Evolutionary conservation across 1,284 basidiomycete genomes (phyloP).

Genomic region (Cronartium quercuum): DNA sequence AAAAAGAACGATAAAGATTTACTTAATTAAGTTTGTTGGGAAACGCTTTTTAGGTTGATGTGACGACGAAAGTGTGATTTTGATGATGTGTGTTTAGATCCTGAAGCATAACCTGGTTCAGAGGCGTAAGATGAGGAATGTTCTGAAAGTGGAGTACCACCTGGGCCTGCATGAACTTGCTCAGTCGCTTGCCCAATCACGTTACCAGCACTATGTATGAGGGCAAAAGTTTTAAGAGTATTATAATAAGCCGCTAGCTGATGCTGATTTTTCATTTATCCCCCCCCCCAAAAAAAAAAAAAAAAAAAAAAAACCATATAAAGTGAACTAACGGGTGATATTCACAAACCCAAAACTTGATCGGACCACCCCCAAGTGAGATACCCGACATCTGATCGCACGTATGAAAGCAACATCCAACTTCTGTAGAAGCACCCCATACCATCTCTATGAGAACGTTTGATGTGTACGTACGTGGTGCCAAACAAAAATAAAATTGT

Average conservation of each 20-base stretch:
- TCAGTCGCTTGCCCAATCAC: conserved; percentile 16
- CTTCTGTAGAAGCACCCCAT: conserved; percentile 14
- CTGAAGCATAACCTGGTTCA: background rate
- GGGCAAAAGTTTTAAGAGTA: too few relatives aligned
- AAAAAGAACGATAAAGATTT: background rate
- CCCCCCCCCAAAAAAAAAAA: too few relatives aligned
- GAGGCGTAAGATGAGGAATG: too few relatives aligned
- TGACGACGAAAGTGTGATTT: background rate
- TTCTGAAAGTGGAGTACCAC: conserved; percentile 28
- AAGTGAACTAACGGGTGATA: conserved; percentile 29
- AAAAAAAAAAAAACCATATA: background rate
- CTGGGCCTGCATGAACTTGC: conserved; percentile 22
- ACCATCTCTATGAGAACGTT: conserved; percentile 12
- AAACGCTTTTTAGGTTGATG: too few relatives aligned
- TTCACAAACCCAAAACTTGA: conserved; percentile 22
- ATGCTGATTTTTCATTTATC: too few relatives aligned
- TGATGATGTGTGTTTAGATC: background rate
- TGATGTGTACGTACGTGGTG: too few relatives aligned
- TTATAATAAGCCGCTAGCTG: too few relatives aligned
- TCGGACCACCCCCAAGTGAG: background rate
- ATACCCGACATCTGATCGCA: background rate
- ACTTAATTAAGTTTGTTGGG: too few relatives aligned
- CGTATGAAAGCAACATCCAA: conserved; percentile 11
- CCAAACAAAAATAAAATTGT: too few relatives aligned
- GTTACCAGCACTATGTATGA: conserved; percentile 17